These are phyloP conservation scores for Cryptosporidium felis DNA, from an alignment of 169 alveolate genomes.

Conservation along the genomic window DNA sequence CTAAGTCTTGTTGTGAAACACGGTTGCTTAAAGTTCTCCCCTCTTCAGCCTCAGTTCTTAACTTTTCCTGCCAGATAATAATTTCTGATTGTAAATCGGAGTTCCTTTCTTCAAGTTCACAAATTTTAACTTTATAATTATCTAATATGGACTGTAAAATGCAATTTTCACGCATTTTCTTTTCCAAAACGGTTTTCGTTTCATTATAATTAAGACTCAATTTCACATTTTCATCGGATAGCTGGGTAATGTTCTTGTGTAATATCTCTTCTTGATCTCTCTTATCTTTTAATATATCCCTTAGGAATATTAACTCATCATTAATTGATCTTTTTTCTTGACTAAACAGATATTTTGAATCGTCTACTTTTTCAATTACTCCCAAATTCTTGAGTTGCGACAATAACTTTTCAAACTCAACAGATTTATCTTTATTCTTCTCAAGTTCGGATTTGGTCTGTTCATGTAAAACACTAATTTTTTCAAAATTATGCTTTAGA, in stretches of 20 bases:
- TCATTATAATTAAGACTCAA: slow-evolving; percentile 1
- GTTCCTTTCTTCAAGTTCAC: slow-evolving; percentile 47
- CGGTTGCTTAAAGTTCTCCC: not conserved
- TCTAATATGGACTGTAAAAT: slow-evolving; percentile 47
- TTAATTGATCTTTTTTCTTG: slow-evolving; percentile 4
- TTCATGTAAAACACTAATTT: not conserved
- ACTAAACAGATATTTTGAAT: slow-evolving; percentile 5
- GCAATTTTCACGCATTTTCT: slow-evolving; percentile 30
- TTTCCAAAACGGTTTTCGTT: not conserved
- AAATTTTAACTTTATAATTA: slow-evolving; percentile 12
- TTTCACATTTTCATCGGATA: slow-evolving; percentile 27
- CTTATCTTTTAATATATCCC: slow-evolving; percentile 48
- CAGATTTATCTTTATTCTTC: not conserved
- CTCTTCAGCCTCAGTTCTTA: not conserved
- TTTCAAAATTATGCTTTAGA: not conserved
- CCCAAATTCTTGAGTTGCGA: slow-evolving; percentile 43
- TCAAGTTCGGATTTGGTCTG: slow-evolving; percentile 11
- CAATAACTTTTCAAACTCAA: slow-evolving; percentile 2
- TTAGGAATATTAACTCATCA: slow-evolving; percentile 27
- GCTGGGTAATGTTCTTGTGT: slow-evolving; percentile 9
- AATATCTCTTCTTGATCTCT: slow-evolving; percentile 48
- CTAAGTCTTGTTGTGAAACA: not conserved
- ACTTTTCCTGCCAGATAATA: not conserved
- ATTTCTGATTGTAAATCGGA: not conserved
- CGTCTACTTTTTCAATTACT: slow-evolving; percentile 16